These are phyloP conservation scores for Boletus vermiculosoides DNA, from an alignment of 768 basidiomycete species.

Conservation along the genomic window DNA sequence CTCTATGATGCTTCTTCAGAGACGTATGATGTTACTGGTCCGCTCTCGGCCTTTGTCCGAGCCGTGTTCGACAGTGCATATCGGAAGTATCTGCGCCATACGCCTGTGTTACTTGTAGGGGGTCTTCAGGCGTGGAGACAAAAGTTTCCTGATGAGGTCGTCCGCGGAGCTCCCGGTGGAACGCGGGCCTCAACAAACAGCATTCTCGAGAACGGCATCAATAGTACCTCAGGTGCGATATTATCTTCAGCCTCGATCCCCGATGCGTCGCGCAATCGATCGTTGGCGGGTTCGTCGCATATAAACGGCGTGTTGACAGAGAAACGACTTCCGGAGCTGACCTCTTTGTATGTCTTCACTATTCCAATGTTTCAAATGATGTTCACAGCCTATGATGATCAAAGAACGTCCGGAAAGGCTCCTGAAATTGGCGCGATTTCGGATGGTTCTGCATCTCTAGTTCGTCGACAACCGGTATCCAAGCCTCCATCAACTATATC, in stretches of 20 bases:
- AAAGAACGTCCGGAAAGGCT: constrained; percentile 18
- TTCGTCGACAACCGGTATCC: constrained; percentile 42
- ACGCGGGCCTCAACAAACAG: constrained; percentile 16
- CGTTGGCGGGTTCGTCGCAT: constrained; percentile 4
- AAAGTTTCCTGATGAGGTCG: constrained; percentile 47
- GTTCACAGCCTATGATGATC: constrained; percentile 12
- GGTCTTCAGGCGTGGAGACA: constrained; percentile 81
- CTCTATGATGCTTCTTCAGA: constrained; percentile 75
- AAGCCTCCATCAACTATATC: constrained; percentile 46
- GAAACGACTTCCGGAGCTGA: constrained; percentile 18
- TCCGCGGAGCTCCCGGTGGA: constrained; percentile 23
- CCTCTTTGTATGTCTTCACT: constrained; percentile 19
- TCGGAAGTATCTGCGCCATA: constrained; percentile 64
- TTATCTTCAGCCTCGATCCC: constrained; percentile 15
- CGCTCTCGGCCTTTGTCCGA: constrained; percentile 58
- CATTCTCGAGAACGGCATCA: constrained; percentile 26
- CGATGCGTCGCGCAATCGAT: constrained; percentile 16
- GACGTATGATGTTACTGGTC: constrained; percentile 48
- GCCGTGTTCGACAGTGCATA: constrained; percentile 76
- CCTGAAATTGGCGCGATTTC: constrained; percentile 10
- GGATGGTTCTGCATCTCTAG: constrained; percentile 16
- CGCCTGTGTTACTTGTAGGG: constrained; percentile 82
- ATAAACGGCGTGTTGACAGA: constrained; percentile 20
- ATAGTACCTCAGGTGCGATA: constrained; percentile 29
- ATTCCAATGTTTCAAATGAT: background rate